Evolutionary conservation across 768 basidiomycete species (phyloP), one percentile per base, ranked within the genome.

Genomic region (Lactarius hengduanensis): DNA sequence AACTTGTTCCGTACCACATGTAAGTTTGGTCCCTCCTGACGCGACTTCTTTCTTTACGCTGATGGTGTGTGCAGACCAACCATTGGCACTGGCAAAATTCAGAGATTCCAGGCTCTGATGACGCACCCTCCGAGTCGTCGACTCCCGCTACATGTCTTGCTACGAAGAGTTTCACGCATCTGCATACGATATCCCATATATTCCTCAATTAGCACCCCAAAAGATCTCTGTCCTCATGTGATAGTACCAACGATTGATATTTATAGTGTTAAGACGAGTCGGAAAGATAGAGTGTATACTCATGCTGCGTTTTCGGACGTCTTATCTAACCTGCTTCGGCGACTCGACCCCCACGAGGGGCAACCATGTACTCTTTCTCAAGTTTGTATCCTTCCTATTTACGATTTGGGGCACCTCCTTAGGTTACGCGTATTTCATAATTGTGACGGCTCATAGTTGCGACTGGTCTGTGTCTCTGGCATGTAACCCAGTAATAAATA

Each of bases 51-150:
- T 34, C 16, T 56, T 56, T 34, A 28, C 22, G 26, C 28, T 28
- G 16, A 30, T 13, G 16, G 9, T 16, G 15, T 20, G 55, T 56
- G 26, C 55, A 56, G 55, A 56, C 55, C 55, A 56, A 56, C 55
- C 55, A 10, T 15, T 56, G 22, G 3, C 30, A 28, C 55, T 56
- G 7, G 55, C 55, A 28, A 56, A 56, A 34, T 56, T 56, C 30
- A 56, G 32, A 28, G 55, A 56, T 16, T 9, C 55, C 55, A 56
- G 28, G 55, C 26, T 56, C 18, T 56, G 55, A 56, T 34, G n/a
- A 9, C 8, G 6, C 26, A 28, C 32, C 9, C 10, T 20, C 28
- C 28, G 28, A 28, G 28, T 28, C 16, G 30, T 56, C 32, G 15
- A 28, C 15, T 54, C 11, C 22, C 55, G 30, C 32, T 34, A 34